Base-by-base conservation (phyloP, 2,329 filamentous ascomycete species). In the Xylaria sp. region DNA sequence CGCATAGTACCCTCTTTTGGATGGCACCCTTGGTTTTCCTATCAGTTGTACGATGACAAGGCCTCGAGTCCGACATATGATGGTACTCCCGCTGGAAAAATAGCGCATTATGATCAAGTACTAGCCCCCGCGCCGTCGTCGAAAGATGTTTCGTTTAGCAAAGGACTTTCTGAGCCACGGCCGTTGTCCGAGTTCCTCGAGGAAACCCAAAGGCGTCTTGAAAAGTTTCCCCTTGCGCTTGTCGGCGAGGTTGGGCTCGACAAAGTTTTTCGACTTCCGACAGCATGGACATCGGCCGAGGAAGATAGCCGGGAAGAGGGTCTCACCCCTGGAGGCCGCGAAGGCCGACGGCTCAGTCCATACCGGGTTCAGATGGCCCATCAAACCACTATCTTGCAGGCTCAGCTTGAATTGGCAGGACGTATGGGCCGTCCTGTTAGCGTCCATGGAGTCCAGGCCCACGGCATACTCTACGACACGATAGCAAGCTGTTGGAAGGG, bases 11-110 rank as follows among this genome's bases (percentile, higher is more conserved):
- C 93, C 0, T 89, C 89, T n/a, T 95, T 94, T 80, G 93, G 93
- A 23, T 94, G 92, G 92, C 93, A 96, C 77, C 93, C 93, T 0
- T 96, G 93, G 93, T 95, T 94, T 79, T 91, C 92, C 0, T 85
- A 95, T 78, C 89, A 93, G 72, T 85, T 96, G 74, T 93, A 89
- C 76, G 86, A 90, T 74, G 89, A 93, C 77, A 79, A 77, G 23
- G 77, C 76, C 44, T 36, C 77, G 36, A 74, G 75, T 56, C 76
- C 78, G 38, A 83, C 81, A 0, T 85, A 81, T 67, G 77, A 79
- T 63, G 77, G 71, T 65, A 76, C 66, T 46, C 67, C 62, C 67
- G 72, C 75, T 9, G 80, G 86, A 74, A 86, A 85, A 81, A 68
- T 74, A 71, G 68, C 78, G 6, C 92, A 95, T 79, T 94, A 94